These are phyloP conservation scores for Cladosporium sp. DNA, from an alignment of 2,329 filamentous ascomycete genomes.

Conservation along the genomic window DNA sequence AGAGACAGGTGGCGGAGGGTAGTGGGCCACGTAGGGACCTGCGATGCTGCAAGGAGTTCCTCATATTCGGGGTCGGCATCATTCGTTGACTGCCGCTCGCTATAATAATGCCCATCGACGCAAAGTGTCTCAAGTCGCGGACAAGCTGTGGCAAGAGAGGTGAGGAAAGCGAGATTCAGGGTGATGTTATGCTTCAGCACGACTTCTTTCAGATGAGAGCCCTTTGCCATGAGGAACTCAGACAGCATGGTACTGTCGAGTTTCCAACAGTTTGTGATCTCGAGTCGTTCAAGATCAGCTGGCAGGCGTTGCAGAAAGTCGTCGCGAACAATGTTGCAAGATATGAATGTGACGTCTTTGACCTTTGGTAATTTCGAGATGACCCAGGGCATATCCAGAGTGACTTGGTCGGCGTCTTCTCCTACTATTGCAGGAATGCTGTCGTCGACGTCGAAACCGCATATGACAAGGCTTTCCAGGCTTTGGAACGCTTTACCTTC, in stretches of 20 bases:
- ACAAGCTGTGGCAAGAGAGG: slow-evolving; percentile 61
- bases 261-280: slow-evolving; percentile 74
- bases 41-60: slow-evolving; percentile 55
- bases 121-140: slow-evolving; percentile 66
- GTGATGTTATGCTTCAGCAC: slow-evolving; percentile 74
- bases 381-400: slow-evolving; percentile 46
- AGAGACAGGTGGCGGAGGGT: slow-evolving; percentile 69
- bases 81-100: slow-evolving; percentile 61
- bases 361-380: slow-evolving; percentile 59
- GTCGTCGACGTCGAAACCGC: slow-evolving; percentile 34
- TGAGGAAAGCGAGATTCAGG: slow-evolving; percentile 70
- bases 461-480: slow-evolving; percentile 55
- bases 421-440: slow-evolving; percentile 19
- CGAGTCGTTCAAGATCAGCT: slow-evolving; percentile 60
- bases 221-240: slow-evolving; percentile 63
- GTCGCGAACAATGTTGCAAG: slow-evolving; percentile 67
- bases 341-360: slow-evolving; percentile 66
- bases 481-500: slow-evolving; percentile 46
- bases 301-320: slow-evolving; percentile 67
- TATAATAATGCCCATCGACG: slow-evolving; percentile 77
- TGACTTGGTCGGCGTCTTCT: slow-evolving; percentile 37
- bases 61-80: slow-evolving; percentile 75
- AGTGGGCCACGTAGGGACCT: slow-evolving; percentile 74
- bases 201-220: slow-evolving; percentile 62
- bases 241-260: slow-evolving; percentile 64